A percentile compares a stretch with the other conserved stretches of the same genome.
phyloP scores from a whole-genome alignment of 208 protist species.

The Wallacemonas sp. region DNA sequence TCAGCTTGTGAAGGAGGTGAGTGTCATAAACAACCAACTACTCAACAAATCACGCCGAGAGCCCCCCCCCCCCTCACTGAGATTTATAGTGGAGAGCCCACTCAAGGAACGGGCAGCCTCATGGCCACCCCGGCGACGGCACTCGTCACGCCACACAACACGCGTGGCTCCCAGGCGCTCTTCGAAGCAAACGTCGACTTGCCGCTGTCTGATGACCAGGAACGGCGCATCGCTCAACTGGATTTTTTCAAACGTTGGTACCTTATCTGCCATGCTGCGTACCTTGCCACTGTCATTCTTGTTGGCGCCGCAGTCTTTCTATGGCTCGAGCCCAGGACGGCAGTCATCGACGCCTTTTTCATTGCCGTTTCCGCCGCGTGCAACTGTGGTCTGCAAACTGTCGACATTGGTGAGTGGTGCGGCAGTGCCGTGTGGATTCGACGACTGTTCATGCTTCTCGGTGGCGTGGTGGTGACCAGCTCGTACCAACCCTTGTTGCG shows the following conservation, averaged over 20 bases:
- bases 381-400: conserved; percentile 73
- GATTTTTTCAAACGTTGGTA: conserved; percentile 81
- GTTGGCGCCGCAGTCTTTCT: conserved; percentile 39
- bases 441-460: conserved; percentile 62
- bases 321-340: conserved; percentile 21
- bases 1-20: too few species aligned
- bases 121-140: neutral
- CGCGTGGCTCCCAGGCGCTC: conserved; percentile 47
- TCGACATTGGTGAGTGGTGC: conserved; percentile 56
- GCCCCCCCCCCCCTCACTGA: too few species aligned
- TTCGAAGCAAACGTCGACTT: conserved; percentile 50
- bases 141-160: conserved; percentile 2
- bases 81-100: too few species aligned
- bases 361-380: conserved; percentile 69
- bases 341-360: conserved; percentile 58
- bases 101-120: too few species aligned
- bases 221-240: conserved; percentile 32
- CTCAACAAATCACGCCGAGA: too few species aligned
- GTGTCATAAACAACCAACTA: too few species aligned
- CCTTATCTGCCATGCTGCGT: conserved; percentile 51
- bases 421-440: conserved; percentile 31
- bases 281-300: conserved; percentile 38
- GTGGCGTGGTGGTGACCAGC: conserved; percentile 72
- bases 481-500: conserved; percentile 63
- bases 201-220: conserved; percentile 43